phyloP scores from a whole-genome alignment of 306 rosid species.

The Quercus rubra region DNA sequence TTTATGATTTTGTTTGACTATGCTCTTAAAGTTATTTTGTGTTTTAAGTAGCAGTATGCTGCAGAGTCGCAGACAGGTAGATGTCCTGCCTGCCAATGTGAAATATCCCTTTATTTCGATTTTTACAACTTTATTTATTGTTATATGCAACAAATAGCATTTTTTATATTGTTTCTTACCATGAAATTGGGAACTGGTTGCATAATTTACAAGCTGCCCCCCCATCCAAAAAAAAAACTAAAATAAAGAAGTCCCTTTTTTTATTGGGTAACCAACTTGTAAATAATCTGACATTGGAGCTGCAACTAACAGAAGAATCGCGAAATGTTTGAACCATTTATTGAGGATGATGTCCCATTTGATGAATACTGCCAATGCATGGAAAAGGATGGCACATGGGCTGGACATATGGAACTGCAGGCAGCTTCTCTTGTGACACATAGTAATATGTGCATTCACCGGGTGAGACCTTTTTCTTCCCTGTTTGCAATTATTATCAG shows the following conservation, averaged over 20 bases:
- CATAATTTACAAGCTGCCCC: neutral
- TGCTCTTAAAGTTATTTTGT: neutral
- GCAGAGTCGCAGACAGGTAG: neutral
- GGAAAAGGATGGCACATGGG: conserved; percentile 88
- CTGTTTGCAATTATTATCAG: conserved; percentile 6
- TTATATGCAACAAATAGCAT: neutral
- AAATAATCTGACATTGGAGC: conserved; percentile 26
- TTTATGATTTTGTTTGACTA: neutral
- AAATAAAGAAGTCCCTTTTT: neutral
- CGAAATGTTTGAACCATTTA: conserved; percentile 79
- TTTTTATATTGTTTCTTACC: neutral
- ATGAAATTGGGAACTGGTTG: neutral
- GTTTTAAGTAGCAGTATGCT: neutral
- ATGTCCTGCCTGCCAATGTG: neutral
- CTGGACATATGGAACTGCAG: conserved; percentile 88
- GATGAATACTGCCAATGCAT: conserved; percentile 70
- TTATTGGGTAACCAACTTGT: conserved; percentile 22
- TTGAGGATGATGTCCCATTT: conserved; percentile 85
- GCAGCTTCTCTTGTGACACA: conserved; percentile 84
- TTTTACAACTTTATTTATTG: neutral
- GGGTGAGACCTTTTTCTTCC: conserved; percentile 36
- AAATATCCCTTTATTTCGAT: neutral
- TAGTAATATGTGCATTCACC: conserved; percentile 75
- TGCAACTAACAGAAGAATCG: conserved; percentile 59
- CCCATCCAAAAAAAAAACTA: neutral